Evolutionary conservation across 2,329 filamentous ascomycete species (phyloP).

Genomic region (Neonectria faginata): DNA sequence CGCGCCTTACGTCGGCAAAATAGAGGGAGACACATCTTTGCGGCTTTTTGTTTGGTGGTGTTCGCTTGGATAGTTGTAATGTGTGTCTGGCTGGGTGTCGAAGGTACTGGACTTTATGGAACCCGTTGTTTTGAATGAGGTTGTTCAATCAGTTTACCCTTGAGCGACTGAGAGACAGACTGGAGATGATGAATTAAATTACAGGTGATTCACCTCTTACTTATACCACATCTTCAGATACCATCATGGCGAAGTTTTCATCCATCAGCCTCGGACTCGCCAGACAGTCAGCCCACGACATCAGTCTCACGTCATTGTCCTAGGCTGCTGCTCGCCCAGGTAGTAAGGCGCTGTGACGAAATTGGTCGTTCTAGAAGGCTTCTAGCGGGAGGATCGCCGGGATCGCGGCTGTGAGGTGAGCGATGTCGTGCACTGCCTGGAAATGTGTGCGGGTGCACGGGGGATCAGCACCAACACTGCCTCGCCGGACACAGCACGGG

Average conservation of each 20-base stretch:
- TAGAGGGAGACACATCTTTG: not conserved
- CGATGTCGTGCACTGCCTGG: slow-evolving; percentile 11
- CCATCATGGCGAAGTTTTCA: not conserved
- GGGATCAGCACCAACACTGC: slow-evolving; percentile 3
- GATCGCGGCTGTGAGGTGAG: not conserved
- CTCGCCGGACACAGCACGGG: not conserved
- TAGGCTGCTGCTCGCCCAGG: not conserved
- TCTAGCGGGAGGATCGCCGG: not conserved
- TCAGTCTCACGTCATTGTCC: not conserved
- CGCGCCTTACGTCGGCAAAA: not conserved
- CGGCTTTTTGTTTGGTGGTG: not conserved
- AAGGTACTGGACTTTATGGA: not conserved
- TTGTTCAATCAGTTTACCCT: too few relatives aligned
- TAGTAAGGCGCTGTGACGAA: not conserved
- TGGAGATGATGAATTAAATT: too few relatives aligned
- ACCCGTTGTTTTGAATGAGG: not conserved
- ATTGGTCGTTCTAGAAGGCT: slow-evolving; percentile 18
- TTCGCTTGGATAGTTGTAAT: not conserved
- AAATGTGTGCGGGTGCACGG: not conserved
- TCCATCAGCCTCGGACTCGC: not conserved
- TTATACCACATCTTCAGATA: not conserved
- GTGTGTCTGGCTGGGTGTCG: not conserved
- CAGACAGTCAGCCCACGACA: not conserved
- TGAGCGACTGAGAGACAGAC: too few relatives aligned
- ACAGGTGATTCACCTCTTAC: not conserved